Conservation (phyloP, 2,329 filamentous ascomycete species). For the Colletotrichum scovillei region DNA sequence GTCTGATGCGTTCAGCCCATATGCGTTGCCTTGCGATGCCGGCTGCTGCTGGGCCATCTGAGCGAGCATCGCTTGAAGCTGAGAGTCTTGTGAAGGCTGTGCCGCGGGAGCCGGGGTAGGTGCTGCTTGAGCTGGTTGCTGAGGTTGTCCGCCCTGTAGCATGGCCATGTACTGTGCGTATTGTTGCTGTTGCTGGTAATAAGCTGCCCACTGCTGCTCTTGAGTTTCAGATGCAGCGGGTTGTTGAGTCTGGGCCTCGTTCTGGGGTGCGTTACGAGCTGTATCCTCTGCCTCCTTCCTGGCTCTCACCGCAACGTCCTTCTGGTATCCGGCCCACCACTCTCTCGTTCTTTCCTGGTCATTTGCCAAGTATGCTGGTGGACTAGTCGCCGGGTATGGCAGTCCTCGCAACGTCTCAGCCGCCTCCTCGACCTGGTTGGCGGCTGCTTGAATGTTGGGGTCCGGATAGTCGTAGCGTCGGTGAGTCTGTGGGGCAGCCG, state of each 20-base stretch:
- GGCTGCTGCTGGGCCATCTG: constrained; percentile 51
- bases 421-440: constrained; percentile 55
- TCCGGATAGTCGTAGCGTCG: constrained; percentile 55
- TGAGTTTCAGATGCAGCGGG: constrained; percentile 37
- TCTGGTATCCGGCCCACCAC: constrained; percentile 64
- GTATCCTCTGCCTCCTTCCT: constrained; percentile 52
- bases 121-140: constrained; percentile 35
- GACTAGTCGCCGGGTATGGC: constrained; percentile 61
- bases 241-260: constrained; percentile 45
- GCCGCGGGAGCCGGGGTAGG: constrained; percentile 29
- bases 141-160: constrained; percentile 49
- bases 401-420: constrained; percentile 55
- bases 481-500: constrained; percentile 40
- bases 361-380: constrained; percentile 63
- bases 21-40: constrained; percentile 36
- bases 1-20: constrained; percentile 51
- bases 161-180: constrained; percentile 57
- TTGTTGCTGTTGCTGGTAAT: constrained; percentile 42
- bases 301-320: constrained; percentile 50
- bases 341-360: constrained; percentile 59
- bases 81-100: constrained; percentile 41
- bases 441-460: constrained; percentile 53
- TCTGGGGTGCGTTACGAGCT: constrained; percentile 43
- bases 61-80: constrained; percentile 57
- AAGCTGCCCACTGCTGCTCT: constrained; percentile 41